Conservation (phyloP, 2,329 filamentous ascomycete species). For the Nannizzia gypsea region DNA sequence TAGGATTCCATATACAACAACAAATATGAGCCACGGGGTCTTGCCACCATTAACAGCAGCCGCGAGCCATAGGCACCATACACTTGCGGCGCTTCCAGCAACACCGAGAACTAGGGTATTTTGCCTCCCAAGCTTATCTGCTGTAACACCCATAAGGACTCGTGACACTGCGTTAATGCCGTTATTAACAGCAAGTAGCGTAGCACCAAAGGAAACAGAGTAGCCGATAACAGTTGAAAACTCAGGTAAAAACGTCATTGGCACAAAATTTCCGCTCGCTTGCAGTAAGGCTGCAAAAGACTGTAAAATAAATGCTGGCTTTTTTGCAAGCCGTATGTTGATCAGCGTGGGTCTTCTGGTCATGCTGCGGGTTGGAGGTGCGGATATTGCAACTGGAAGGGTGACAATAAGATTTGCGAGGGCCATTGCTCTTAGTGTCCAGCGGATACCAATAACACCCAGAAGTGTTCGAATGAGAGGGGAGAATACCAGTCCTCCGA, state of each 20-base stretch:
- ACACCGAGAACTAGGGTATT: constrained; percentile 29
- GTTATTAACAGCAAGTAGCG: constrained; percentile 31
- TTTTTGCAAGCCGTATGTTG: constrained; percentile 25
- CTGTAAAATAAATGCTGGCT: constrained; percentile 28
- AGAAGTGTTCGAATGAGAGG: constrained; percentile 16
- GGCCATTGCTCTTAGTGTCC: constrained; percentile 8
- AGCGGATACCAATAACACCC: constrained; percentile 5
- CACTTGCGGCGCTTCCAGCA: constrained; percentile 20
- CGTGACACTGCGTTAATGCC: constrained; percentile 30
- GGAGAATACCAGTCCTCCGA: constrained; percentile 30
- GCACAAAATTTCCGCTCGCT: constrained; percentile 29
- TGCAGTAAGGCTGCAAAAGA: constrained; percentile 27
- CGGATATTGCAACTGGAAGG: constrained; percentile 8
- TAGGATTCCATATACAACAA: constrained; percentile 12
- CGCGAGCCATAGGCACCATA: constrained; percentile 21
- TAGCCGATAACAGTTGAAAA: constrained; percentile 32
- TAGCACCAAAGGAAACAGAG: constrained; percentile 25
- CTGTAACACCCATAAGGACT: constrained; percentile 28
- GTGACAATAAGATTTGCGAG: constrained; percentile 8
- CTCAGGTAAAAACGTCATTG: constrained; percentile 30
- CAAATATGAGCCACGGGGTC: constrained; percentile 9
- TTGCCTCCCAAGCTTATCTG: constrained; percentile 30
- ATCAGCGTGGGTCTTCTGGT: constrained; percentile 14
- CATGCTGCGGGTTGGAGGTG: constrained; percentile 8
- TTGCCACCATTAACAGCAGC: constrained; percentile 9